Evolutionary conservation across 2,329 filamentous ascomycete species (phyloP), one percentile per base, ranked within the genome.

Genomic region (Dothistroma pini): DNA sequence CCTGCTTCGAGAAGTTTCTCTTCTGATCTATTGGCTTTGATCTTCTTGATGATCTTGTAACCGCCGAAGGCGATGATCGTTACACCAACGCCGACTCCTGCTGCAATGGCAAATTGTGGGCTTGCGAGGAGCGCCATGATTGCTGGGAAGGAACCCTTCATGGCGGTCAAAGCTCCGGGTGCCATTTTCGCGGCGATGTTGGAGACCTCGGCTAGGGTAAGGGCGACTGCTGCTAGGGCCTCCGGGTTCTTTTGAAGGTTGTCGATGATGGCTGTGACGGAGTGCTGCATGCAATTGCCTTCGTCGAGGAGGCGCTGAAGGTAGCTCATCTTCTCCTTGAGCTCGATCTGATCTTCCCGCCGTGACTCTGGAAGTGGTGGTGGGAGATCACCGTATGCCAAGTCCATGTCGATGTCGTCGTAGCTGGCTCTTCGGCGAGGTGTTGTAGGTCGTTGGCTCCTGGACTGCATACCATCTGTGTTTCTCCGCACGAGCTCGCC

Each of bases 11-110:
- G 41, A 10, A 65, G 57, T 29, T 51, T 62, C 58, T 62, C 62
- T 3, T 56, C 66, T 62, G 56, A 68, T 68, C 78, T 77, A 60
- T 77, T 76, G 14, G 73, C 78, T 70, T 81, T 80, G 67, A 97
- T 90, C 69, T 87, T 88, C 81, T 97, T 96, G 77, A 99, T 87
- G 74, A 99, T 97, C 78, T 96, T 97, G 84, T 91, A 97, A 5
- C 95, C 93, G 57, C 95, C 95, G 62, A 99, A 91, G 74, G 95
- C 93, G 70, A 99, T 91, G 9, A 97, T 87, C 0, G 95, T 97
- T n/a, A 96, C 88, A 14, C 95, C 95, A 0, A 96, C 87, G 0
- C 90, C 91, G 14, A 96, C 86, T 49, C 93, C 90, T 0, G 90
- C 91, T 4, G 92, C 92, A 69, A 99, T 96, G 65, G 97, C 84